Conservation (phyloP, 2,329 filamentous ascomycete genomes). For the Aspergillus sp. region DNA sequence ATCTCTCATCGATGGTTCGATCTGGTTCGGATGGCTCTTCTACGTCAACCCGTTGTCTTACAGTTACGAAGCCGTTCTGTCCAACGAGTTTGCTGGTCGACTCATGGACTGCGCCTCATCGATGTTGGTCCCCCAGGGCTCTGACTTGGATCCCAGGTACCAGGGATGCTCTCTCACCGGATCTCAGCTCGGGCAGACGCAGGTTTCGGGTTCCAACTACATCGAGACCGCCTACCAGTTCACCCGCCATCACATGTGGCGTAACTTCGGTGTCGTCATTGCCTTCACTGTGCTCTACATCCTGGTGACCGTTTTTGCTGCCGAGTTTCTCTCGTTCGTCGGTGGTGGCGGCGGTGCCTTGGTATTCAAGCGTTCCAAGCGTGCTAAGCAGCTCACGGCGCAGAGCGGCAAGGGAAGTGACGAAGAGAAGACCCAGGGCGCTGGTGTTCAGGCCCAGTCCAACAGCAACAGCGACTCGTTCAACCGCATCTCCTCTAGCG, state of each 20-base stretch:
- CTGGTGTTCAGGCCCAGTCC: slow-evolving; percentile 29
- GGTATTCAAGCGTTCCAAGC: slow-evolving; percentile 70
- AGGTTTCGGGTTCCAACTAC: slow-evolving; percentile 58
- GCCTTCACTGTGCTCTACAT: slow-evolving; percentile 76
- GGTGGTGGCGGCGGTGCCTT: slow-evolving; percentile 66
- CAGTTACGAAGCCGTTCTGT: slow-evolving; percentile 66
- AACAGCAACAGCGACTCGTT: slow-evolving; percentile 38
- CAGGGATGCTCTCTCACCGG: slow-evolving; percentile 66
- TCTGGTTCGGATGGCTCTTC: slow-evolving; percentile 68
- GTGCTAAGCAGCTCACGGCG: slow-evolving; percentile 57
- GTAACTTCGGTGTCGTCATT: slow-evolving; percentile 77
- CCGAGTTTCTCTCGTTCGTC: slow-evolving; percentile 67
- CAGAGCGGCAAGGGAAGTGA: slow-evolving; percentile 51
- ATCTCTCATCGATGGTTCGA: slow-evolving; percentile 58
- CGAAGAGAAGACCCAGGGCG: slow-evolving; percentile 57
- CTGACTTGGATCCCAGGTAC: slow-evolving; percentile 56
- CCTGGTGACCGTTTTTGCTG: slow-evolving; percentile 67
- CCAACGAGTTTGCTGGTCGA: slow-evolving; percentile 64
- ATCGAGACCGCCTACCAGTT: slow-evolving; percentile 59
- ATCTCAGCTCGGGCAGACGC: slow-evolving; percentile 53
- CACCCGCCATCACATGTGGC: slow-evolving; percentile 61
- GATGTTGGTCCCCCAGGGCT: slow-evolving; percentile 63
- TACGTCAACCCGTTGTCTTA: slow-evolving; percentile 60
- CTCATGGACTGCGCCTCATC: slow-evolving; percentile 60
- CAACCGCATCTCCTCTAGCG: slow-evolving; percentile 55